Percentiles rank a stretch among this genome's conserved stretches.
Evolutionary conservation across 495 filamentous ascomycete genomes (phyloP).

Genomic region (Neurospora cerealis): DNA sequence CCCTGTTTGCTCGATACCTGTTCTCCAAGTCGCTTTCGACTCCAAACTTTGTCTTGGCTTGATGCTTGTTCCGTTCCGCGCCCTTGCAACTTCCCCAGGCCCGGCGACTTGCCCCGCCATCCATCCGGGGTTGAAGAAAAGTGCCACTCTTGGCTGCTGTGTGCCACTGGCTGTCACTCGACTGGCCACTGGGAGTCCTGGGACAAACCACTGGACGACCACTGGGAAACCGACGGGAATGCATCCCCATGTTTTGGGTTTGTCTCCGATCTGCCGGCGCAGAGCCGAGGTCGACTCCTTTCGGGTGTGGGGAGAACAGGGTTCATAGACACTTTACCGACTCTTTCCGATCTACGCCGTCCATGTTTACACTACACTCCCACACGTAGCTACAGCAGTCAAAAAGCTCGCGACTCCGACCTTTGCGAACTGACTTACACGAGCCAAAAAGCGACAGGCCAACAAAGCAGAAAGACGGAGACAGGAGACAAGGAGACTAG

Average conservation of each 20-base stretch:
- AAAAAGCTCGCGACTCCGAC: background rate
- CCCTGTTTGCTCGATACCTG: background rate
- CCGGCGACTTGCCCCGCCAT: background rate
- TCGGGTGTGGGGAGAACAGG: conserved; percentile 3
- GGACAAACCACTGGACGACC: background rate
- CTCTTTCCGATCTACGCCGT: background rate
- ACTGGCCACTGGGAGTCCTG: background rate
- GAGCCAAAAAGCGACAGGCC: background rate
- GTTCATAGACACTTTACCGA: background rate
- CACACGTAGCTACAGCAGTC: background rate
- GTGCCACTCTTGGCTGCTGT: background rate
- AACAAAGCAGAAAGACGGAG: background rate
- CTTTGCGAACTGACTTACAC: background rate
- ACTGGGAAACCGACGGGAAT: background rate
- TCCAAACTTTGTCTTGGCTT: background rate
- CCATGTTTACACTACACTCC: no score
- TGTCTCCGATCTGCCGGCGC: conserved; percentile 24
- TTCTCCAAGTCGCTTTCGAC: background rate
- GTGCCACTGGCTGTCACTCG: background rate
- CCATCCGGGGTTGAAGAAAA: background rate
- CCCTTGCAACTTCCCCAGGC: background rate
- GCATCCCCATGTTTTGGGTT: background rate
- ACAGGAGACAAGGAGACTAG: background rate
- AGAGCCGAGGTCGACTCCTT: conserved; percentile 24
- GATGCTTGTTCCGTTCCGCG: background rate